Evolutionary conservation across 768 basidiomycete genomes (phyloP), one percentile per base, ranked within the genome.

Genomic region (Sistotremastrum suecicum): DNA sequence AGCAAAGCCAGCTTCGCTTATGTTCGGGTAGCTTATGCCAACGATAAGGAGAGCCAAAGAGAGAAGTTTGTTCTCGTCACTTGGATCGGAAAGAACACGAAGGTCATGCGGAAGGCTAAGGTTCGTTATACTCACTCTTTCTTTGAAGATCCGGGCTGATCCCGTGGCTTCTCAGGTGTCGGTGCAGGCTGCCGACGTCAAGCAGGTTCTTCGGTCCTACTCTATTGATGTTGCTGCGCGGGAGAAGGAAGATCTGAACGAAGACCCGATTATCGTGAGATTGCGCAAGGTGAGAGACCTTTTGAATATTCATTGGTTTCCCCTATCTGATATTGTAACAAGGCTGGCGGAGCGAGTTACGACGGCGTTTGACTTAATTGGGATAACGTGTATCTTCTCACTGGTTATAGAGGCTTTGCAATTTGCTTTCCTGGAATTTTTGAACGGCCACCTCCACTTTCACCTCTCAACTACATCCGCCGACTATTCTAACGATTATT

Each of bases 31-130:
- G 71, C 76, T 51, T 95, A 85, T 63, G 69, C 83, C 44, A 90
- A 85, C 60, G 86, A 90, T 68, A 83, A 81, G 61, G 83, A 90
- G 64, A 82, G 80, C 38, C 74, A 66, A 59, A 76, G 91, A 48
- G 85, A 92, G 70, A 95, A 94, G 71, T 86, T 88, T 66, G 75
- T 84, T 53, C 73, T 88, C 56, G 70, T 88, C 69, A 71, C 76
- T 39, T 88, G 85, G 85, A 89, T 88, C 63, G 86, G 87, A 39
- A 66, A 74, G 12, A 63, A 66, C 37, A 85, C 87, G 65, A 90
- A 88, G 66, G 73, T 91, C 51, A 89, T 94, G 90, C 74, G 91
- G 50, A 83, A 80, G 66, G 91, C 82, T 38, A 92, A 89, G 78
- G 85, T 86, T 47, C 52, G 72, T 63, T 36, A 49, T 54, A 42